Percentiles rank a stretch among this genome's conserved stretches.
These are phyloP conservation scores for Coniochaeta pulveracea DNA, from an alignment of 2,329 filamentous ascomycete species.

Conservation along the genomic window DNA sequence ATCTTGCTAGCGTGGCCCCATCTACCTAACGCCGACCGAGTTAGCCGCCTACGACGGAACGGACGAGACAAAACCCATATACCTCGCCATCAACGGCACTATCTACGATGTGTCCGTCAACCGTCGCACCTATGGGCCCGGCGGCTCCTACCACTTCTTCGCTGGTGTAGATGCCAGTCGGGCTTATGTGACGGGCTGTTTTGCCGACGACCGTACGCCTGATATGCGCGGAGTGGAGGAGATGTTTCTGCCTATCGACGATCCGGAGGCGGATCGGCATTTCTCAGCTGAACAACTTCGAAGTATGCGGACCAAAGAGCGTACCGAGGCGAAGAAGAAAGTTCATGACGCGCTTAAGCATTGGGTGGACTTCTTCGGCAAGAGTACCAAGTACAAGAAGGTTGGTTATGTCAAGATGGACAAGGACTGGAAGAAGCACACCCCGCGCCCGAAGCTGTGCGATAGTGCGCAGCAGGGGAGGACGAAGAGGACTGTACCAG, in stretches of 20 bases:
- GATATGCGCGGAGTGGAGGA: constrained; percentile 81
- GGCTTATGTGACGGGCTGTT: constrained; percentile 88
- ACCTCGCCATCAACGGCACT: constrained; percentile 79
- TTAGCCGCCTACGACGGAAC: constrained; percentile 68
- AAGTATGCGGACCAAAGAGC: constrained; percentile 48
- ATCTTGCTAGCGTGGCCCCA: constrained; percentile 40
- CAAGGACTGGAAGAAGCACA: constrained; percentile 48
- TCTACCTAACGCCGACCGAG: constrained; percentile 63
- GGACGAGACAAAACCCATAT: constrained; percentile 66
- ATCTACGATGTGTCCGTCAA: constrained; percentile 75
- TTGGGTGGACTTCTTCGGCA: constrained; percentile 76
- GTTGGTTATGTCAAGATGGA: constrained; percentile 64
- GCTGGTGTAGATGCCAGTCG: constrained; percentile 77
- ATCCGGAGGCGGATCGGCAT: constrained; percentile 47
- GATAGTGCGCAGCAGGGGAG: constrained; percentile 51
- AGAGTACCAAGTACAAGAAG: constrained; percentile 68
- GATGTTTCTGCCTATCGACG: constrained; percentile 63
- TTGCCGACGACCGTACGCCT: constrained; percentile 69
- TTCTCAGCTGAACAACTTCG: constrained; percentile 43
- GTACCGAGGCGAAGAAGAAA: constrained; percentile 49
- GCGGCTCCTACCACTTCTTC: constrained; percentile 80
- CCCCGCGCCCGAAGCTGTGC: constrained; percentile 56
- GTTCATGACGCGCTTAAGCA: constrained; percentile 59
- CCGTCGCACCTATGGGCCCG: constrained; percentile 64
- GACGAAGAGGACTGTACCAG: constrained; percentile 47